phyloP scores from a whole-genome alignment of 2,329 filamentous ascomycete genomes.

The Aspergillus sojae region DNA sequence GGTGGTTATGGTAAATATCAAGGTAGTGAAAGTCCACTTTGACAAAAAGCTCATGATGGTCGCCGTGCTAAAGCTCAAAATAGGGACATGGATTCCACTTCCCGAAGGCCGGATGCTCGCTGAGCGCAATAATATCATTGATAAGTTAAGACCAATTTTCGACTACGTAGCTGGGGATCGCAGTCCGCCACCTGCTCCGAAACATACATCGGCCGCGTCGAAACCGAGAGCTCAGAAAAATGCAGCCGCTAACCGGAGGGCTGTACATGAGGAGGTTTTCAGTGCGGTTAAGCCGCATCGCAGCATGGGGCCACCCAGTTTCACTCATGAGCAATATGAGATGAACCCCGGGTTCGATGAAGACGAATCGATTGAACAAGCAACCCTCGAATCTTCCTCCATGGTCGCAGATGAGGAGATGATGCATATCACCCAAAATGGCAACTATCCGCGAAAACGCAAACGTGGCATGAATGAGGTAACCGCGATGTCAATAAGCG shows the following conservation, averaged over 20 bases:
- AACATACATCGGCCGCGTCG: slow-evolving; percentile 73
- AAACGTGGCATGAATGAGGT: slow-evolving; percentile 72
- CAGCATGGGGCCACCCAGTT: slow-evolving; percentile 39
- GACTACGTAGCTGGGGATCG: slow-evolving; percentile 82
- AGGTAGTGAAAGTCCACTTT: slow-evolving; percentile 53
- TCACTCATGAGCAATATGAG: slow-evolving; percentile 67
- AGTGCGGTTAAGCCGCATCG: slow-evolving; percentile 34
- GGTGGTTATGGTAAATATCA: slow-evolving; percentile 99
- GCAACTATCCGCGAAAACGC: slow-evolving; percentile 65
- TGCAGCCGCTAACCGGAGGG: slow-evolving; percentile 63
- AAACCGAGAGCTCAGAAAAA: slow-evolving; percentile 78
- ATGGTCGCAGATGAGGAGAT: slow-evolving; percentile 83
- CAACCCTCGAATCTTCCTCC: slow-evolving; percentile 80
- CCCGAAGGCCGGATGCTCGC: slow-evolving; percentile 79
- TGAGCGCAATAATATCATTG: slow-evolving; percentile 81
- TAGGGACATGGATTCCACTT: slow-evolving; percentile 95
- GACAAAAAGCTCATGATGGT: neutral
- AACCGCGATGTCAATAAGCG: slow-evolving; percentile 59
- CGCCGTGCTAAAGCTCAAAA: neutral
- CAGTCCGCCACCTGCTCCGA: slow-evolving; percentile 90
- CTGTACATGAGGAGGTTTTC: slow-evolving; percentile 39
- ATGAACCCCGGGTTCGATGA: slow-evolving; percentile 66
- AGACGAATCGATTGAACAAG: slow-evolving; percentile 80
- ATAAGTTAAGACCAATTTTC: slow-evolving; percentile 84
- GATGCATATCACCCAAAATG: slow-evolving; percentile 68